A percentile compares a stretch with the other conserved stretches of the same genome.
These are phyloP conservation scores for Albifimbria verrucaria DNA, from an alignment of 2,329 filamentous ascomycete genomes.

Conservation along the genomic window DNA sequence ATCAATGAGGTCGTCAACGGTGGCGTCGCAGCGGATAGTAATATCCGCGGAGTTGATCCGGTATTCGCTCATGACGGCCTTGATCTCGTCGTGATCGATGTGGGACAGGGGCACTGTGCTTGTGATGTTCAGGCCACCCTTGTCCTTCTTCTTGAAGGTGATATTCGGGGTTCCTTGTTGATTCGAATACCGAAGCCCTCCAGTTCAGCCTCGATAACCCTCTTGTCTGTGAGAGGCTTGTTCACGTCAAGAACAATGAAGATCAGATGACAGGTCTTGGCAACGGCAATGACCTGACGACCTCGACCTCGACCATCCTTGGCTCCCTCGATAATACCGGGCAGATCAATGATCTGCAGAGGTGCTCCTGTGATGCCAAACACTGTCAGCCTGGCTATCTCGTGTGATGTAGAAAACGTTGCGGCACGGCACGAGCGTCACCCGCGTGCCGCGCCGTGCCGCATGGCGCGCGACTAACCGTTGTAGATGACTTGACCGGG, in stretches of 20 bases:
- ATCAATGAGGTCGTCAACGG: slow-evolving; percentile 95
- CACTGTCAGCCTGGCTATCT: slow-evolving; percentile 3
- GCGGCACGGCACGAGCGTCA: not conserved
- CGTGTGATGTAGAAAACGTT: not conserved
- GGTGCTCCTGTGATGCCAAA: slow-evolving; percentile 61
- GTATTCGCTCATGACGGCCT: slow-evolving; percentile 96
- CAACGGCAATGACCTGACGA: slow-evolving; percentile 96
- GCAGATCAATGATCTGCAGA: slow-evolving; percentile 96
- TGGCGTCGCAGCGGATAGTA: slow-evolving; percentile 95
- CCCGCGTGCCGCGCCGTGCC: not conserved
- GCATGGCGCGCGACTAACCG: slow-evolving; percentile 39
- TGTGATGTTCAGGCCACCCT: slow-evolving; percentile 94
- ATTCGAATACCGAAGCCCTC: slow-evolving; percentile 97
- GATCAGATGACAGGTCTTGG: slow-evolving; percentile 97
- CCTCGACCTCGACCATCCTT: slow-evolving; percentile 98
- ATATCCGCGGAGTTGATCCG: slow-evolving; percentile 96
- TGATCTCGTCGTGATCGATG: slow-evolving; percentile 95
- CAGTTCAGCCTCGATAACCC: slow-evolving; percentile 89
- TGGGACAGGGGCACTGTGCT: slow-evolving; percentile 88
- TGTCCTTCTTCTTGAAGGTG: slow-evolving; percentile 99
- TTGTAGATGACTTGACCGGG: slow-evolving; percentile 96
- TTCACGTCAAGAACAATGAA: slow-evolving; percentile 99
- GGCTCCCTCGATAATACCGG: slow-evolving; percentile 97
- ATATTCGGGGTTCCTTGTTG: slow-evolving; percentile 97
- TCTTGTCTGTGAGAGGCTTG: slow-evolving; percentile 95